Conservation (phyloP, 1,284 basidiomycete genomes). For the Ustilago bromivora region DNA sequence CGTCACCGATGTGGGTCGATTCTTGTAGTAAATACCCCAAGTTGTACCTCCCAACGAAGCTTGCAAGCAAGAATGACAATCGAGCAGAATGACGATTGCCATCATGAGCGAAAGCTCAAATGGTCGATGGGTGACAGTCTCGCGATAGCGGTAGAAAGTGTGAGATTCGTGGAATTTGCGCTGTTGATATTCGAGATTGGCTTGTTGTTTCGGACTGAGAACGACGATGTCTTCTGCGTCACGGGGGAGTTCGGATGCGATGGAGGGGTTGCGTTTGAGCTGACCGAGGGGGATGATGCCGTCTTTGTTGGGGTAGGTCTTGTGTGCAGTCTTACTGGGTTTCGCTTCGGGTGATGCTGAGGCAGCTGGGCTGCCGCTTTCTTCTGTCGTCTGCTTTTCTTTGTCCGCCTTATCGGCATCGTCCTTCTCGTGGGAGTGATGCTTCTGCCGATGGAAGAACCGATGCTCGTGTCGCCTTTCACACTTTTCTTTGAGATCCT, state of each 20-base stretch:
- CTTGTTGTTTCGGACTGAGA: conserved; percentile 63
- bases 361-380: background rate
- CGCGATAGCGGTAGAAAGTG: conserved; percentile 85
- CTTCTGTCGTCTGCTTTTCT: background rate
- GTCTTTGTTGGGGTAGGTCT: conserved; percentile 41
- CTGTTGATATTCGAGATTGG: conserved; percentile 65
- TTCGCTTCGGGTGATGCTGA: background rate
- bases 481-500: conserved; percentile 26
- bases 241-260: conserved; percentile 60
- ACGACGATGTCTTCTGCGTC: conserved; percentile 62
- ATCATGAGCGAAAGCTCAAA: conserved; percentile 74
- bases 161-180: conserved; percentile 67
- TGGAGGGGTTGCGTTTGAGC: conserved; percentile 59
- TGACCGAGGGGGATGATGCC: conserved; percentile 47
- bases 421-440: background rate
- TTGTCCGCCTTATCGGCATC: background rate
- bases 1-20: conserved; percentile 73
- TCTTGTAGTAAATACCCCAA: conserved; percentile 77
- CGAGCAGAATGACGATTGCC: conserved; percentile 58
- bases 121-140: conserved; percentile 84
- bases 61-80: conserved; percentile 71
- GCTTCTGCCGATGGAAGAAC: conserved; percentile 29
- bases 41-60: conserved; percentile 77
- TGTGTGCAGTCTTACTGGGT: conserved; percentile 1
- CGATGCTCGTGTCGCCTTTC: conserved; percentile 16